Evolutionary conservation across 768 basidiomycete genomes (phyloP).

Genomic region (Trametes elegans): DNA sequence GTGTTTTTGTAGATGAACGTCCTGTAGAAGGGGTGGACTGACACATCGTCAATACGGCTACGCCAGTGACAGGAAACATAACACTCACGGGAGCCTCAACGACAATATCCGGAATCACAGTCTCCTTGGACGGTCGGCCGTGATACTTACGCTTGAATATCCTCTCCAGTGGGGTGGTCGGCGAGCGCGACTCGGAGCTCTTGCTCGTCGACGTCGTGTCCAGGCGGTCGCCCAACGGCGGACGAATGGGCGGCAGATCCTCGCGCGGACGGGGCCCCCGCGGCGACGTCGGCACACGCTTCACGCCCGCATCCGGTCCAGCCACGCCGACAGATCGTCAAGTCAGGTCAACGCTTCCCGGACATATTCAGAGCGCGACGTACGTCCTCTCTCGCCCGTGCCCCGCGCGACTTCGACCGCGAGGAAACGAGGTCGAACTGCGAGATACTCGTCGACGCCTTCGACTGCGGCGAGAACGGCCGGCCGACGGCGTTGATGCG

Average conservation of each 20-base stretch:
- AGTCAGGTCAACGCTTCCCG: conserved; percentile 10
- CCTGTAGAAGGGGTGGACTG: conserved; percentile 25
- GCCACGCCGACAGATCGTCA: not conserved
- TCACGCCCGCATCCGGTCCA: not conserved
- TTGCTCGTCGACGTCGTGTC: not conserved
- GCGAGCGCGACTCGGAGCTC: conserved; percentile 7
- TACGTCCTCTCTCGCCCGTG: conserved; percentile 19
- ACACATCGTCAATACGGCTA: not conserved
- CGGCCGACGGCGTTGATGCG: not conserved
- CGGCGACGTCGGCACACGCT: conserved; percentile 19
- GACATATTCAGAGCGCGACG: conserved; percentile 9
- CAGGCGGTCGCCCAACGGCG: conserved; percentile 2
- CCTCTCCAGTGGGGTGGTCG: conserved; percentile 16
- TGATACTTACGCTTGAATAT: conserved; percentile 22
- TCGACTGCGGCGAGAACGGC: conserved; percentile 25
- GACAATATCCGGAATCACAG: conserved; percentile 23
- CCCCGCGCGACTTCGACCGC: not conserved
- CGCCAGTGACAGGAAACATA: not conserved
- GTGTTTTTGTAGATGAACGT: conserved; percentile 18
- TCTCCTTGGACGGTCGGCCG: conserved; percentile 11
- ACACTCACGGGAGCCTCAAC: conserved; percentile 27
- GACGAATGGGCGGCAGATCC: conserved; percentile 5
- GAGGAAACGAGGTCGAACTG: conserved; percentile 25
- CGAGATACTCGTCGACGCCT: conserved; percentile 28
- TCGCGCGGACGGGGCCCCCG: conserved; percentile 20